A percentile compares a stretch with the other conserved stretches of the same genome.
These are phyloP conservation scores for Linum lewisii DNA, from an alignment of 345 rosid species.

Conservation along the genomic window DNA sequence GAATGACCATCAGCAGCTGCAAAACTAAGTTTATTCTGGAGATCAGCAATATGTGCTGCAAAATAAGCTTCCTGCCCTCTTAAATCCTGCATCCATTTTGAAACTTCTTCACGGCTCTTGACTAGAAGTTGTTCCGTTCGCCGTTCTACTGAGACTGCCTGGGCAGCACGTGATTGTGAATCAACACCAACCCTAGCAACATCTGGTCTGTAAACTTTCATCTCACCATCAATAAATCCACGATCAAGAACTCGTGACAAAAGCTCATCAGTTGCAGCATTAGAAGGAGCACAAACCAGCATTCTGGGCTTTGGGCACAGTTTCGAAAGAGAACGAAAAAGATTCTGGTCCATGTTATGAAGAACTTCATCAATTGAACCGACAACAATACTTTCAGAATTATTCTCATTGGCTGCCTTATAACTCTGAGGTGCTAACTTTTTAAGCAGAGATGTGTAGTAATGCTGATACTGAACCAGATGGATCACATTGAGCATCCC, in stretches of 20 bases:
- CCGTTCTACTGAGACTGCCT: conserved; percentile 98
- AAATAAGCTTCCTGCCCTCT: conserved; percentile 67
- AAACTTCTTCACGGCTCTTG: conserved; percentile 76
- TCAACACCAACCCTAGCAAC: conserved; percentile 99
- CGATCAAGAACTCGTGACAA: conserved; percentile 97
- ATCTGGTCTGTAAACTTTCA: conserved; percentile 96
- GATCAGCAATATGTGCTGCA: conserved; percentile 68
- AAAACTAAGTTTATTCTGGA: conserved; percentile 65
- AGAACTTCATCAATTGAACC: conserved; percentile 99
- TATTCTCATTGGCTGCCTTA: conserved; percentile 67
- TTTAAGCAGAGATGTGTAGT: conserved; percentile 89
- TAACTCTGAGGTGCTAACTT: conserved; percentile 96
- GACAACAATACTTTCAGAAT: conserved; percentile 44
- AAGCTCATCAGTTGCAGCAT: conserved; percentile 99
- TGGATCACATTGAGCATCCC: conserved; percentile 99
- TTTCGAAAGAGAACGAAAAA: conserved; percentile 86
- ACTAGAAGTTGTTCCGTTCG: conserved; percentile 83
- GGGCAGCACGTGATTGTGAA: conserved; percentile 96
- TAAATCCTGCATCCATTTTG: conserved; percentile 76
- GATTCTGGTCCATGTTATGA: conserved; percentile 97
- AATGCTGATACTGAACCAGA: conserved; percentile 97
- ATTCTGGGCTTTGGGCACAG: conserved; percentile 95
- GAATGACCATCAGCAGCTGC: conserved; percentile 72
- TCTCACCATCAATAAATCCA: conserved; percentile 98
- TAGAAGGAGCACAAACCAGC: conserved; percentile 99